Percentiles rank a stretch among this genome's conserved stretches.
Conservation (phyloP, 441 rosid genomes). For the Jatropha multifida region DNA sequence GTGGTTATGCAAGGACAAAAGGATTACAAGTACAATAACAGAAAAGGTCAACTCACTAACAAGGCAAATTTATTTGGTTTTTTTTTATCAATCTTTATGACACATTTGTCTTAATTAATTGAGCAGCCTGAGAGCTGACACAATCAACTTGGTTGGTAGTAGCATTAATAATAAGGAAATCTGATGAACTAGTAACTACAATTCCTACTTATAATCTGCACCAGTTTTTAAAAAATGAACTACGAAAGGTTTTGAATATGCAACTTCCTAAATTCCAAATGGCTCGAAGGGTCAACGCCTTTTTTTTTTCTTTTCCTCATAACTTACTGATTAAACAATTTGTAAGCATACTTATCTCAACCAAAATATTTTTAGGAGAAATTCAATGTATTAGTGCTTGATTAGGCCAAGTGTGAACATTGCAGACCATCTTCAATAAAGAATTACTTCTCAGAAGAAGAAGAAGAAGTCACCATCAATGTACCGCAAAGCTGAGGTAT, state of each 20-base stretch:
- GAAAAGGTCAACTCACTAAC: background rate
- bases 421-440: background rate
- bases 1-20: background rate
- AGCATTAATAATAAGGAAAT: background rate
- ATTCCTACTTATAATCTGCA: background rate
- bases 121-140: slow-evolving; percentile 21
- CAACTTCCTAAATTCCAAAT: background rate
- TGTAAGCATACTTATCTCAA: background rate
- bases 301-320: background rate
- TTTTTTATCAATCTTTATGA: slow-evolving; percentile 4
- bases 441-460: no score
- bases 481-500: background rate
- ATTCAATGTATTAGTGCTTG: slow-evolving; percentile 6
- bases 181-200: background rate
- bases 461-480: background rate
- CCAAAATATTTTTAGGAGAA: background rate
- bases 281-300: background rate
- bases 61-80: background rate
- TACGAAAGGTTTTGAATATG: no score
- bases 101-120: slow-evolving; percentile 14
- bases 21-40: background rate
- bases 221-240: no score
- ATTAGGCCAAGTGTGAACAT: background rate
- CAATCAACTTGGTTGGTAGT: background rate
- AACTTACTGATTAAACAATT: background rate